A percentile compares a stretch with the other conserved stretches of the same genome.
phyloP scores from a whole-genome alignment of 306 rosid genomes.

The Calophaca sinica region DNA sequence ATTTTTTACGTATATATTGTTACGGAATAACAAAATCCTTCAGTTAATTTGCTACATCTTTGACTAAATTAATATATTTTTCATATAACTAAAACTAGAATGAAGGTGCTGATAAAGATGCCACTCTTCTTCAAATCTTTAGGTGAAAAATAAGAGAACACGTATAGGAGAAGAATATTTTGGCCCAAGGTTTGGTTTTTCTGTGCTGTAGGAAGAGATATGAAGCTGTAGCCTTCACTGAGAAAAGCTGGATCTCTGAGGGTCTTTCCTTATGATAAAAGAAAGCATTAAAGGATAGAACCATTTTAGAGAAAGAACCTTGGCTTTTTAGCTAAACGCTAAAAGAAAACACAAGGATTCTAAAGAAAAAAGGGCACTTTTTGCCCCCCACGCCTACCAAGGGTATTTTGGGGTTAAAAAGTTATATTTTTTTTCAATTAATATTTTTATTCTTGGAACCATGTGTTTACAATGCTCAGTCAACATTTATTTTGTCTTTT shows the following conservation, averaged over 20 bases:
- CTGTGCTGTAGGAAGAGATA: slow-evolving; percentile 15
- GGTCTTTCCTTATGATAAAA: slow-evolving; percentile 36
- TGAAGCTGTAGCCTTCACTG: slow-evolving; percentile 33
- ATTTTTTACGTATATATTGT: too few species aligned
- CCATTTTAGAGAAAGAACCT: slow-evolving; percentile 45
- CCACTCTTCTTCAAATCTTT: not conserved
- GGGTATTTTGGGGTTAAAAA: slow-evolving; percentile 28
- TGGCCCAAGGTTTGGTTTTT: slow-evolving; percentile 28
- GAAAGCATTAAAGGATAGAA: slow-evolving; percentile 45
- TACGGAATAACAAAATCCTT: too few species aligned
- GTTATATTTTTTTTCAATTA: not conserved
- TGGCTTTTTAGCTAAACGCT: slow-evolving; percentile 51
- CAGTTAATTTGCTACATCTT: too few species aligned
- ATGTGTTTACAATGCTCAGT: not conserved
- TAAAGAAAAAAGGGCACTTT: slow-evolving; percentile 46
- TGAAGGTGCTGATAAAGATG: slow-evolving; percentile 28
- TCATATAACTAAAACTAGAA: too few species aligned
- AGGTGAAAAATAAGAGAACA: slow-evolving; percentile 10
- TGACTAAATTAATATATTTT: too few species aligned
- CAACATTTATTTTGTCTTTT: not conserved
- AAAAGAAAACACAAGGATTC: slow-evolving; percentile 40
- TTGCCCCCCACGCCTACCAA: slow-evolving; percentile 71
- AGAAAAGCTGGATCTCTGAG: slow-evolving; percentile 38
- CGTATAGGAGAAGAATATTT: slow-evolving; percentile 40
- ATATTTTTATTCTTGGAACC: not conserved